These are phyloP conservation scores for Akanthomyces dipterigenus DNA, from an alignment of 2,329 filamentous ascomycete genomes.

Conservation along the genomic window DNA sequence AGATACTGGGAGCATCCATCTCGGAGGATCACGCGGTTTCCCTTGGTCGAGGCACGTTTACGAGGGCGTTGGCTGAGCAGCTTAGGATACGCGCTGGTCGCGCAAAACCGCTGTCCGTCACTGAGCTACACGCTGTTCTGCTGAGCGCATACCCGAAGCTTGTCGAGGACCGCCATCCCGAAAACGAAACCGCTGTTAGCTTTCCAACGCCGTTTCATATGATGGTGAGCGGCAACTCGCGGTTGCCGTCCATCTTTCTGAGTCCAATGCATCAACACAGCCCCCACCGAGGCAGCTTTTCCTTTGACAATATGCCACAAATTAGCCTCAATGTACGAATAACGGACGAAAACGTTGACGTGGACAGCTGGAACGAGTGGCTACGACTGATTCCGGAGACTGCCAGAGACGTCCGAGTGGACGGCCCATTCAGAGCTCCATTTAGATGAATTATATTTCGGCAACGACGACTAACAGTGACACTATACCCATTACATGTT, in stretches of 20 bases:
- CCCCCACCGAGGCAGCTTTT: slow-evolving; percentile 30
- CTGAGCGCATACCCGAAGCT: slow-evolving; percentile 46
- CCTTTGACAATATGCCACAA: slow-evolving; percentile 39
- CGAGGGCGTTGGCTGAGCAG: slow-evolving; percentile 42
- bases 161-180: slow-evolving; percentile 42
- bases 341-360: slow-evolving; percentile 43
- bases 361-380: slow-evolving; percentile 53
- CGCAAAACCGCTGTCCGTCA: slow-evolving; percentile 40
- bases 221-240: slow-evolving; percentile 47
- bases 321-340: slow-evolving; percentile 45
- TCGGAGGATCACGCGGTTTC: slow-evolving; percentile 44
- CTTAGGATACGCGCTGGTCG: slow-evolving; percentile 41
- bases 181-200: slow-evolving; percentile 39
- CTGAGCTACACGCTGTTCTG: slow-evolving; percentile 48
- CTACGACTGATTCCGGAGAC: slow-evolving; percentile 51
- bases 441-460: slow-evolving; percentile 16
- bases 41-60: slow-evolving; percentile 47
- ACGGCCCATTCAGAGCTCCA: slow-evolving; percentile 37
- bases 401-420: slow-evolving; percentile 48
- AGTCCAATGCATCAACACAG: slow-evolving; percentile 41
- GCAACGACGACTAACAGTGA: neutral
- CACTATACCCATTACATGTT: neutral
- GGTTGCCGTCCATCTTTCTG: slow-evolving; percentile 50
- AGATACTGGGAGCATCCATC: slow-evolving; percentile 49
- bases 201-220: slow-evolving; percentile 50